Evolutionary conservation across 257 asterid species (phyloP), one percentile per base, ranked within the genome.

Genomic region (Nicotiana noctiflora): DNA sequence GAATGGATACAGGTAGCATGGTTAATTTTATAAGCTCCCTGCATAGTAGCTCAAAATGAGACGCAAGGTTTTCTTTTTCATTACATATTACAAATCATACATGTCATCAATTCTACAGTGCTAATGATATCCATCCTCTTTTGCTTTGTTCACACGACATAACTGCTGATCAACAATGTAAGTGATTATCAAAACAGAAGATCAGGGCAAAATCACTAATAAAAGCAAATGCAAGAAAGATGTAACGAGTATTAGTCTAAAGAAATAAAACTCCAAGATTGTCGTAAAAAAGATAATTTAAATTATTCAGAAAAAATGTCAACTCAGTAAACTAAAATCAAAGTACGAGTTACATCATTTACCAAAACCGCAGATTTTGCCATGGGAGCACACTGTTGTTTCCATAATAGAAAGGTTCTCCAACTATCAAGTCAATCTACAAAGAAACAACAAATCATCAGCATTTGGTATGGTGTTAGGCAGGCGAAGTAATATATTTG

Each of bases 331-430:
- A 11, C 37, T 23, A 46, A 46, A 72, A 46, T 46, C 60, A 72
- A 8, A 4, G 23, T 3, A 23, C 23, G 6, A 2, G 27, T 32
- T 23, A 19, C 29, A 61, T 80, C 31, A 84, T 86, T 82, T 84
- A 95, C 99, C 99, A 95, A 84, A 95, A 95, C 51, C 98, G 92
- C 84, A 95, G 87, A 83, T 88, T 90, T 82, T 93, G 93, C 99
- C 99, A 95, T 74, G 99, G 99, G 78, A 93, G 97, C 77, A 79
- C 81, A 85, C 84, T 84, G 37, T 90, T 95, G 70, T 86, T 88
- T 83, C 97, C 97, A 85, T 87, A 86, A 84, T 93, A 95, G 91
- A 93, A 93, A 64, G 99, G 99, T 88, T 95, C 99, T n/a, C 89
- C 99, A 55, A 95, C 82, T 70, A 91, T 77, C 46, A 95, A 62